Base-by-base conservation (phyloP, 495 filamentous ascomycete genomes). In the Penicillium tannophilum region DNA sequence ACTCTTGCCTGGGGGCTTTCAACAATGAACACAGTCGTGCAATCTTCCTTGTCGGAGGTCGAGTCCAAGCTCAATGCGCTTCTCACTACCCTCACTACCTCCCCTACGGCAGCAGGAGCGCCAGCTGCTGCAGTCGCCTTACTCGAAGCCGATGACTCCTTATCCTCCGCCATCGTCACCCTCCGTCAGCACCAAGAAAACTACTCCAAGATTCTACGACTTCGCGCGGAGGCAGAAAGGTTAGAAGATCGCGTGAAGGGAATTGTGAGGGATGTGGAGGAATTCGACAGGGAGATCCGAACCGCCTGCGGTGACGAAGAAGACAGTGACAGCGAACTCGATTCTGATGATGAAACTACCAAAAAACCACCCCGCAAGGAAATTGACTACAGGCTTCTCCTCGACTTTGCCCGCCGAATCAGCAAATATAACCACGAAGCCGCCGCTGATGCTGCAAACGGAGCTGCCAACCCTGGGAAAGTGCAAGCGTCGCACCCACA, bases 351-450 rank as follows among this genome's bases (percentile, higher is more conserved):
- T 2, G 52, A 57, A 23, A 50, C 60, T 19, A 57, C 66, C 1
- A 39, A 56, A 52, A 28, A 55, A 52, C 16, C 17, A 33, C 1
- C 56, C 1, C 63, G 56, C 11, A 74, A 76, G 43, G 76, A 78
- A 48, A 72, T 81, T 6, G 78, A 81, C 23, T 81, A 79, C 58
- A 68, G 65, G 24, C 51, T 78, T 2, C 63, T 81, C 0, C 62
- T 81, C 24, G 74, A 78, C 39, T 81, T 81, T 54, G 78, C 78
- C 16, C 73, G 76, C 17, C 68, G 76, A 20, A 81, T 81, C 41
- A 78, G 76, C 68, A 79, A 78, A 58, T 79, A 79, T 54, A 81
- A 81, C 47, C 70, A 74, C 30, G 68, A 77, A 63, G 78, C 78
- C 3, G 78, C 76, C 42, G 72, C 74, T 10, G 76, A 80, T 60